Evolutionary conservation across 2,329 filamentous ascomycete species (phyloP), one percentile per base, ranked within the genome.

Genomic region (Arachnomyces sp.): DNA sequence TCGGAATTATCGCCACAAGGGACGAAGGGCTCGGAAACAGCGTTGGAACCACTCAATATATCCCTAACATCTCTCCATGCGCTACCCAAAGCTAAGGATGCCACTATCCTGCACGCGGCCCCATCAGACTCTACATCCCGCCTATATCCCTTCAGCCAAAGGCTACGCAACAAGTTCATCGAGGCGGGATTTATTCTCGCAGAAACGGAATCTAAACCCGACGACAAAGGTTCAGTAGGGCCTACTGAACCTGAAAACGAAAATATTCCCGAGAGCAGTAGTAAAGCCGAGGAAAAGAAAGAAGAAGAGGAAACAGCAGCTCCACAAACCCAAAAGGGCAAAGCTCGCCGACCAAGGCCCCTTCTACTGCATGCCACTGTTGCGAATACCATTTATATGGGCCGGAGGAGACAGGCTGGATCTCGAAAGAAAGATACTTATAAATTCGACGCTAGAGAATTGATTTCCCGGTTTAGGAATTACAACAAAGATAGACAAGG

Each of bases 351-450:
- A 42, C 37, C 66, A 9, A 67, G 85, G 40, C 74, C 77, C 5
- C 59, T 95, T 46, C 72, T 84, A 14, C 63, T 95, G 38, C 90
- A 95, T 57, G 87, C 85, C 13, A 95, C 90, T 0, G 66, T 95
- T 3, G 64, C 92, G 37, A 94, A 95, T 59, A 93, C 88, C 0
- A 76, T 88, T 11, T 93, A 94, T 57, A 78, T 59, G 28, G 49
- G 48, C 12, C 49, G 56, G 5, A 49, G 51, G 29, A 44, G 42
- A 14, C 47, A 39, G 9, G 15, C 17, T 4, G 33, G 44, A 7
- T 35, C 12, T 6, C 33, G 15, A 35, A 49, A 36, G 20, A 51
- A 47, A 4, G 51, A 45, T 31, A 49, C 47, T n/a, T 81, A 50
- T 72, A 84, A 56, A 15, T 59, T 66, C 32, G 59, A 67, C 52